Evolutionary conservation across 169 alveolate genomes (phyloP), one percentile per base, ranked within the genome.

Genomic region (Cyclospora cayetanensis): DNA sequence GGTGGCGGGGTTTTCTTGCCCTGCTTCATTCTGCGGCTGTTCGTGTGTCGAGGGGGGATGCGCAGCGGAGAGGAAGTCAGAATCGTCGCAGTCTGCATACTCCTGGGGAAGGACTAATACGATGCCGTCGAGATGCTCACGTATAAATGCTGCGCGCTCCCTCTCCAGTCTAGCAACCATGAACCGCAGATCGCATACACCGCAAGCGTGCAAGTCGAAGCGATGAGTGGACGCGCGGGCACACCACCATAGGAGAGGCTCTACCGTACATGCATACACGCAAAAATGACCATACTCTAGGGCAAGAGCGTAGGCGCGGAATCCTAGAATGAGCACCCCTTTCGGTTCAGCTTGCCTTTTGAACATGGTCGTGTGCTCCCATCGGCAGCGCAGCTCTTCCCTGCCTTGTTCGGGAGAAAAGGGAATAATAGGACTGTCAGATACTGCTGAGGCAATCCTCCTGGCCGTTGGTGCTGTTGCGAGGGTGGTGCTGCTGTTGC

Each of bases 331-430:
- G n/a, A n/a, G n/a, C n/a, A n/a, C n/a, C n/a, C n/a, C n/a, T n/a
- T n/a, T n/a, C n/a, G n/a, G n/a, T n/a, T n/a, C n/a, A n/a, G 27
- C 72, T 60, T 60, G 72, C 72, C 72, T 60, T 60, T n/a, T 60
- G 27, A 20, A 60, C 72, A 60, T 60, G 15, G 72, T 60, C 11
- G 72, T 60, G 42, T n/a, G 15, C 11, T 31, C 72, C 72, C 72
- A 60, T 60, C 72, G 15, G 27, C 72, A 31, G 11, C 31, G 15
- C 72, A 60, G 31, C 1, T 60, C 72, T 60, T n/a, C 34, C 31
- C 72, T n/a, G 35, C 35, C 72, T 60, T 60, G 34, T n/a, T 60
- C 72, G 18, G 72, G 72, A 31, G 72, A 60, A n/a, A 60, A 20
- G 27, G 72, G 31, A n/a, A 60, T 15, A 12, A 60, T n/a, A n/a